Conservation (phyloP, 2,329 filamentous ascomycete species). For the Sporothrix brasiliensis region DNA sequence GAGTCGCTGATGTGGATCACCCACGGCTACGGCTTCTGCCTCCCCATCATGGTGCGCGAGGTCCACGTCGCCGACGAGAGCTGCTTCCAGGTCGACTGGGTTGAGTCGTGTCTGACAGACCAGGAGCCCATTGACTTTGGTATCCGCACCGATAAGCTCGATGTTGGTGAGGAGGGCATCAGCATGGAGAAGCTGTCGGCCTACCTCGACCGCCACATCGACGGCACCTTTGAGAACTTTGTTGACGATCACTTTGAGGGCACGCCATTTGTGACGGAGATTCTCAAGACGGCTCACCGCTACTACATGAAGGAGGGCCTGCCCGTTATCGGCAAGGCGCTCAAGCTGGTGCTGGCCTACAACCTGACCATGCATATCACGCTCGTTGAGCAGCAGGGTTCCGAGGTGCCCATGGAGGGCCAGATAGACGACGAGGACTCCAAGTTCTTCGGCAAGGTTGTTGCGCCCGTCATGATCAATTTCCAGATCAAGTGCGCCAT, state of each 20-base stretch:
- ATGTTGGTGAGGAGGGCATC: conserved; percentile 86
- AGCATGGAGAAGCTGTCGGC: conserved; percentile 79
- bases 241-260: conserved; percentile 96
- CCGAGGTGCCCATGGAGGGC: conserved; percentile 75
- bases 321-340: conserved; percentile 87
- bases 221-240: conserved; percentile 87
- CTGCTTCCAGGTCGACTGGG: conserved; percentile 93
- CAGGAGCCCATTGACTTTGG: conserved; percentile 80
- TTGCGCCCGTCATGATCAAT: conserved; percentile 98
- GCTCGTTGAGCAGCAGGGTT: conserved; percentile 85
- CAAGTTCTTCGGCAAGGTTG: conserved; percentile 85
- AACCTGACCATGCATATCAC: conserved; percentile 94
- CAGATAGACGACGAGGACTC: conserved; percentile 84
- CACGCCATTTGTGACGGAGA: conserved; percentile 91
- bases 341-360: conserved; percentile 94
- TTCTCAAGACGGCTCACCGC: conserved; percentile 92
- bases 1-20: conserved; percentile 85
- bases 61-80: conserved; percentile 90
- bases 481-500: conserved; percentile 98
- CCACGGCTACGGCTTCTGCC: conserved; percentile 89
- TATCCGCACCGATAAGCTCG: conserved; percentile 83
- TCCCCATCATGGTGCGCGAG: conserved; percentile 91
- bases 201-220: conserved; percentile 94
- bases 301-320: conserved; percentile 88
- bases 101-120: conserved; percentile 71